Evolutionary conservation across 495 filamentous ascomycete species (phyloP).

Genomic region (Glarea lozoyensis): DNA sequence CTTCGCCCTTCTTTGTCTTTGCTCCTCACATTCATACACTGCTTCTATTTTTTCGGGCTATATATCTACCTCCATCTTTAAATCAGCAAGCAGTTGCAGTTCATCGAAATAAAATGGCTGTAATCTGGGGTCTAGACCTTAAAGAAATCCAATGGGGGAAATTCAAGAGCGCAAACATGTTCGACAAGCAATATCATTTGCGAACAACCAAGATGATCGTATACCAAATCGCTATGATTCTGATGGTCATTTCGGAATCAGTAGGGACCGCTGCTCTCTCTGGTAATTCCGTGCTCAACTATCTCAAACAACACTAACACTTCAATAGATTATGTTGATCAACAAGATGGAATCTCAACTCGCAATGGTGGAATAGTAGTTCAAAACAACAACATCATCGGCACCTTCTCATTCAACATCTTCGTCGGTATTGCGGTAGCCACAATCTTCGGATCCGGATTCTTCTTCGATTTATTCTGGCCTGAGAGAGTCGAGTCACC

Average conservation of each 20-base stretch:
- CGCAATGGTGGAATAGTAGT: constrained; percentile 22
- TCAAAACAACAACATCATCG: constrained; percentile 40
- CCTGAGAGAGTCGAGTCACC: constrained; percentile 37
- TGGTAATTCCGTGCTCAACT: constrained; percentile 21
- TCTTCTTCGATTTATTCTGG: constrained; percentile 48
- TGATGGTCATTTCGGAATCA: constrained; percentile 41
- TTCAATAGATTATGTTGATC: constrained; percentile 39
- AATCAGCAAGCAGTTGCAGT: background rate
- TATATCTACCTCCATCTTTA: background rate
- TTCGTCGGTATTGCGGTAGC: constrained; percentile 44
- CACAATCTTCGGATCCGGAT: constrained; percentile 42
- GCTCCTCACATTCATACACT: too few relatives aligned
- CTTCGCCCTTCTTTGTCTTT: too few relatives aligned
- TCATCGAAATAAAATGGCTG: constrained; percentile 25
- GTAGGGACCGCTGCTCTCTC: constrained; percentile 40
- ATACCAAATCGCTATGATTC: constrained; percentile 44
- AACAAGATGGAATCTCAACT: constrained; percentile 32
- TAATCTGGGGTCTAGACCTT: constrained; percentile 45
- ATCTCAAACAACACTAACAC: background rate
- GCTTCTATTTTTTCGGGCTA: background rate
- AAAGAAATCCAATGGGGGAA: constrained; percentile 41
- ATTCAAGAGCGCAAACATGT: constrained; percentile 43
- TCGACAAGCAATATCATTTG: constrained; percentile 36
- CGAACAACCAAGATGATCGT: constrained; percentile 44
- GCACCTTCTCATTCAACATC: constrained; percentile 40